Evolutionary conservation across 805 yeast genomes (phyloP).

Genomic region (Starmera dryadoides): DNA sequence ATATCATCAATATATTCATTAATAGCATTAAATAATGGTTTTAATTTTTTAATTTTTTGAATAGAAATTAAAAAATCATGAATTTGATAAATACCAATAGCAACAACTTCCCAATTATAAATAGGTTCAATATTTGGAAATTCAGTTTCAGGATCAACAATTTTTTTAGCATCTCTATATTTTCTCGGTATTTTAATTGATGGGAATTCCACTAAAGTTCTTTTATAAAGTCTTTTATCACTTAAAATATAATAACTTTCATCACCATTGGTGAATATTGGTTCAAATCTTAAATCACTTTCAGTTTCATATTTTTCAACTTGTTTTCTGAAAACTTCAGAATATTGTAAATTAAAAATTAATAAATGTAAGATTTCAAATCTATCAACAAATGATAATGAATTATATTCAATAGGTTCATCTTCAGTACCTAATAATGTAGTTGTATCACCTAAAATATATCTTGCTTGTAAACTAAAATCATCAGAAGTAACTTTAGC

Average conservation of each 20-base stretch:
- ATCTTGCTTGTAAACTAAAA: slow-evolving; percentile 19
- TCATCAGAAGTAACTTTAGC: slow-evolving; percentile 16
- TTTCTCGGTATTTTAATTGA: slow-evolving; percentile 27
- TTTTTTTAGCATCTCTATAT: slow-evolving; percentile 20
- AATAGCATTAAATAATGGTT: slow-evolving; percentile 24
- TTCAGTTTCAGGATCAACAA: slow-evolving; percentile 16
- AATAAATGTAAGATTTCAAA: slow-evolving; percentile 40
- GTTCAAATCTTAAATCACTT: slow-evolving; percentile 23
- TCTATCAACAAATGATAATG: slow-evolving; percentile 36
- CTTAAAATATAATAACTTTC: slow-evolving; percentile 34
- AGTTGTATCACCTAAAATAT: slow-evolving; percentile 17
- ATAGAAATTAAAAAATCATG: slow-evolving; percentile 24
- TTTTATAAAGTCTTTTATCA: slow-evolving; percentile 44
- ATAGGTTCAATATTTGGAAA: slow-evolving; percentile 28
- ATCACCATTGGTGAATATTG: slow-evolving; percentile 18
- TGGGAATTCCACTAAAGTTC: slow-evolving; percentile 22
- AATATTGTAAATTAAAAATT: slow-evolving; percentile 34
- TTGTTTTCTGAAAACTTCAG: slow-evolving; percentile 39
- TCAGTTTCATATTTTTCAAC: slow-evolving; percentile 31
- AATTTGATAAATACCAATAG: slow-evolving; percentile 37
- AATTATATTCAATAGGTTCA: slow-evolving; percentile 27
- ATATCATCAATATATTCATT: slow-evolving; percentile 26
- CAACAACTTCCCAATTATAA: slow-evolving; percentile 31
- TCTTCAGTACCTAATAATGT: slow-evolving; percentile 17
- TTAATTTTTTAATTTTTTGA: slow-evolving; percentile 21